These are phyloP conservation scores for Simplicillium aogashimaense DNA, from an alignment of 2,329 filamentous ascomycete species.

Conservation along the genomic window DNA sequence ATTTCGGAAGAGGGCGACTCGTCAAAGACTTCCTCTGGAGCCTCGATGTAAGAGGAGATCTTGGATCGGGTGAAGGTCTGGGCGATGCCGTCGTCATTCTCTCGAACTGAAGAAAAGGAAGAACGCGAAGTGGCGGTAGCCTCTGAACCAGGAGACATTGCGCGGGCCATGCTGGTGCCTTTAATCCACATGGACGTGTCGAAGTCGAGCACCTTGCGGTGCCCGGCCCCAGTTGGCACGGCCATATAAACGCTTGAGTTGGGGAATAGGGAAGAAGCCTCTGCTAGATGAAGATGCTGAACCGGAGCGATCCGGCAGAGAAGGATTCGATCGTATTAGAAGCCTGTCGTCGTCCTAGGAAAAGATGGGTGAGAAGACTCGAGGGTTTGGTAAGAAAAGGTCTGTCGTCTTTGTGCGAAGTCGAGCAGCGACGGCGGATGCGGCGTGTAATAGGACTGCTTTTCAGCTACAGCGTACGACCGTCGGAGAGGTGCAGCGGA, in stretches of 20 bases:
- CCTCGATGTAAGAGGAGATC: conserved; percentile 45
- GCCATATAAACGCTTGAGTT: conserved; percentile 17
- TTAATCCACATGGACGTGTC: conserved; percentile 22
- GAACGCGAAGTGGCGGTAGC: conserved; percentile 33
- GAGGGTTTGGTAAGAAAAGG: not conserved
- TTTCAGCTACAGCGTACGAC: no score
- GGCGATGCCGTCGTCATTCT: conserved; percentile 47
- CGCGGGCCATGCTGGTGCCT: conserved; percentile 24
- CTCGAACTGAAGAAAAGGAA: conserved; percentile 53
- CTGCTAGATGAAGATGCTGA: no score
- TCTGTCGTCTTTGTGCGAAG: not conserved
- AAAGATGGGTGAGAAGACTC: no score
- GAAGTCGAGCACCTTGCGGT: conserved; percentile 22
- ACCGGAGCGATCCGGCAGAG: no score
- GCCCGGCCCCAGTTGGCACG: conserved; percentile 14
- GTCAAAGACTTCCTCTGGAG: conserved; percentile 41
- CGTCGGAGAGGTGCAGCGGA: no score
- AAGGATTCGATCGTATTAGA: no score
- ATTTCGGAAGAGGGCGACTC: conserved; percentile 33
- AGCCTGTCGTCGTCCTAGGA: no score
- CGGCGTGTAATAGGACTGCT: no score
- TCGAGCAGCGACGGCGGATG: no score
- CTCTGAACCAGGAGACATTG: conserved; percentile 24
- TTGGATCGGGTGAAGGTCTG: conserved; percentile 56
- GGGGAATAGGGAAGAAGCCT: conserved; percentile 5